Conservation (phyloP, 192 early-diverging fungal species). For the Coemansia sp. region DNA sequence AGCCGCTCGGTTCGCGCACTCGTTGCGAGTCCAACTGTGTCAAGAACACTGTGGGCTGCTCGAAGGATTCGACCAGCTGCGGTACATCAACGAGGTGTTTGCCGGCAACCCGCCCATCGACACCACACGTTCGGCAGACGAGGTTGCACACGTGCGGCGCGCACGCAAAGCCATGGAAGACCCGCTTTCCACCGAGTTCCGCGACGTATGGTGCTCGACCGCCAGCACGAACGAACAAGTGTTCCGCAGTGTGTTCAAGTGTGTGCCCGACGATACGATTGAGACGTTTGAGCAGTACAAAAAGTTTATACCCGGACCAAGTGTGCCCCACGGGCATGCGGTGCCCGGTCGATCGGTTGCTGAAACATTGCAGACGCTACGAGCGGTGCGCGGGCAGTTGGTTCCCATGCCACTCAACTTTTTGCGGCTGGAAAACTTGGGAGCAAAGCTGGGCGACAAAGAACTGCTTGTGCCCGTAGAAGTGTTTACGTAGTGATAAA, state of each 20-base stretch:
- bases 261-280: conserved; percentile 81
- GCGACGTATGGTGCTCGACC: conserved; percentile 61
- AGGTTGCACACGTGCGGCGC: not conserved
- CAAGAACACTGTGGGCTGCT: conserved; percentile 81
- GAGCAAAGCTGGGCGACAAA: conserved; percentile 51
- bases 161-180: conserved; percentile 57
- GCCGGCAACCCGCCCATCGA: conserved; percentile 42
- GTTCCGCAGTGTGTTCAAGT: conserved; percentile 81
- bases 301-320: conserved; percentile 48
- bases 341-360: conserved; percentile 20
- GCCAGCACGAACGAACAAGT: conserved; percentile 67
- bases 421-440: conserved; percentile 50
- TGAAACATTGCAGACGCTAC: conserved; percentile 35
- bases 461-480: conserved; percentile 54
- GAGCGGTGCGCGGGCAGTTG: conserved; percentile 46
- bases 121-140: conserved; percentile 16
- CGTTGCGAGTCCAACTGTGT: conserved; percentile 73
- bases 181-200: conserved; percentile 67
- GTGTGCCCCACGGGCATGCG: conserved; percentile 47
- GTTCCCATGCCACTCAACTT: conserved; percentile 56
- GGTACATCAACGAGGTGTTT: conserved; percentile 45
- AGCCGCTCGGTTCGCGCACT: conserved; percentile 71
- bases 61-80: conserved; percentile 51
- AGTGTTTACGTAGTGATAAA: conserved; percentile 42
- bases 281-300: conserved; percentile 61